Evolutionary conservation across 1,284 basidiomycete genomes (phyloP).

Genomic region (Tetrapyrgos nigripes): DNA sequence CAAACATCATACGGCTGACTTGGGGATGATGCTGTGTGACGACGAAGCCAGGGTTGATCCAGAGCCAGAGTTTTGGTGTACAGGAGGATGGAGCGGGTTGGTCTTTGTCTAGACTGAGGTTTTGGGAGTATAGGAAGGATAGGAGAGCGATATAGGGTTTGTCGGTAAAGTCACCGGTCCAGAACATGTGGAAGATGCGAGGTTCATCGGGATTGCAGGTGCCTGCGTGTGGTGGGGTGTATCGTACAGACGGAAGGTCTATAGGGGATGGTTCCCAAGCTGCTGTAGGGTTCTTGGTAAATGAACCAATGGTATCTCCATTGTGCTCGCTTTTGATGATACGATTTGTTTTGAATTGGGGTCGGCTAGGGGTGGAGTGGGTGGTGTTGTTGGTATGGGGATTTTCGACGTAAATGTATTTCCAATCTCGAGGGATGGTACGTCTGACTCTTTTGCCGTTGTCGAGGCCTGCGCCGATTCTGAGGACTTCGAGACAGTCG

Average conservation of each 20-base stretch:
- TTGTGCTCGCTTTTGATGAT: conserved; percentile 34
- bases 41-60: conserved; percentile 85
- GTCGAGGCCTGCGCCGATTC: conserved; percentile 75
- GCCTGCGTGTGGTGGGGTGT: conserved; percentile 63
- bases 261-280: conserved; percentile 46
- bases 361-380: conserved; percentile 37
- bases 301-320: conserved; percentile 46
- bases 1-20: conserved; percentile 71
- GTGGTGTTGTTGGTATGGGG: conserved; percentile 27
- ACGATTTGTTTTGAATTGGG: conserved; percentile 43
- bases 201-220: conserved; percentile 75
- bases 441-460: conserved; percentile 67
- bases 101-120: conserved; percentile 70
- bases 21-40: conserved; percentile 76
- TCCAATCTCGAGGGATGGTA: conserved; percentile 67
- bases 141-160: conserved; percentile 83
- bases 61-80: conserved; percentile 84
- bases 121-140: conserved; percentile 85
- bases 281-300: conserved; percentile 44
- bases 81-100: conserved; percentile 54
- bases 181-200: conserved; percentile 86
- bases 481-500: conserved; percentile 80
- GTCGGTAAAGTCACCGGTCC: conserved; percentile 87
- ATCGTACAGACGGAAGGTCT: conserved; percentile 46
- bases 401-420: conserved; percentile 73